Evolutionary conservation across 2,329 filamentous ascomycete genomes (phyloP), one percentile per base, ranked within the genome.

Genomic region (Ceratocystis eucalypticola): DNA sequence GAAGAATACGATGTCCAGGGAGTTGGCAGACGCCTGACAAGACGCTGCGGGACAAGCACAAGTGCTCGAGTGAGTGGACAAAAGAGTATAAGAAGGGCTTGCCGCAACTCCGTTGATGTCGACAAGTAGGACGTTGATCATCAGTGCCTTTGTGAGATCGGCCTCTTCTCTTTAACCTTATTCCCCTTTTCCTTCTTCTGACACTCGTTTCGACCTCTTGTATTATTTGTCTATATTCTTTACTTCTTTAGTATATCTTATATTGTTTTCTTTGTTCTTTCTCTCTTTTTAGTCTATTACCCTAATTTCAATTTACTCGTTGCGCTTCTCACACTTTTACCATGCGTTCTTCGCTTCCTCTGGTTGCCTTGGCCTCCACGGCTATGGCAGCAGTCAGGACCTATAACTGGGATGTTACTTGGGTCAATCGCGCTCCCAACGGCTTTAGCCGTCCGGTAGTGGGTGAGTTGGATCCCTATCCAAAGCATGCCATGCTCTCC

Each of bases 401-500:
- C 10, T 57, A 65, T 25, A 48, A 69, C 46, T 70, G 67, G 66
- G 50, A 66, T 15, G 59, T 69, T n/a, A 68, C 65, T 8, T 69
- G 69, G 68, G 66, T 69, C 4, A 15, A 68, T 2, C 22, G 63
- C 4, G 62, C 68, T 7, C 66, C 69, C n/a, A 65, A 70, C 46
- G 68, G 67, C 30, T 59, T 69, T 20, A 37, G 30, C 25, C 69
- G 68, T n/a, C 66, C 69, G 2, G 66, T 69, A 17, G 67, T 70
- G 22, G 69, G 69, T 69, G 48, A 48, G 69, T 65, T 6, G n/a
- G n/a, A 15, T 17, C 3, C n/a, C 22, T 37, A 2, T 22, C 45
- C n/a, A 20, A 7, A 12, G 4, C 20, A 17, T 1, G 3, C 12
- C 17, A 6, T 22, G 15, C 22, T 10, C 2, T 55, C 15, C n/a